phyloP scores from a whole-genome alignment of 75 land plant genomes.

The Isoetes taiwanensis region DNA sequence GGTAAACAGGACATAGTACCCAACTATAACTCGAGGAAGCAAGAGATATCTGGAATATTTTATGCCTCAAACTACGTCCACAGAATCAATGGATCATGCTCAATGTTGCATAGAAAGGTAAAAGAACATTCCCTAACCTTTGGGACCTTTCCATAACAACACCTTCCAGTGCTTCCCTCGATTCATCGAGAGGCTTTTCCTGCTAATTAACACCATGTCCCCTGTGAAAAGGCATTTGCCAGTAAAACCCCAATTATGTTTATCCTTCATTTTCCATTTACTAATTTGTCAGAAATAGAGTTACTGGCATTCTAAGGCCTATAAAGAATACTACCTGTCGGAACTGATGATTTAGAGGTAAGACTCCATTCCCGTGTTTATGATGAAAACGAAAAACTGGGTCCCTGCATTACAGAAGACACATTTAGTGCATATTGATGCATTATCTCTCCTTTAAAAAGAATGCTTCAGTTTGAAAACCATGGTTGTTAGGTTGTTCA shows the following conservation, averaged over 20 bases:
- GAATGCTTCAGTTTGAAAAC: neutral
- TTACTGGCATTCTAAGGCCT: no score
- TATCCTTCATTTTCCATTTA: no score
- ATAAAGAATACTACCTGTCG: constrained; percentile 19
- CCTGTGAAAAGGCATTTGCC: constrained; percentile 14
- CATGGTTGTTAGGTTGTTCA: no score
- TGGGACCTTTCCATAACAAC: constrained; percentile 30
- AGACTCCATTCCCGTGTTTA: constrained; percentile 16
- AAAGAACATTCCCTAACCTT: constrained; percentile 22
- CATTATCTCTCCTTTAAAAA: neutral
- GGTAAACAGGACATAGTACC: no score
- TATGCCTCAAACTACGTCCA: neutral
- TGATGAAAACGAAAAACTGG: constrained; percentile 13
- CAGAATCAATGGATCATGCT: neutral
- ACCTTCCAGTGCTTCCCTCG: constrained; percentile 23
- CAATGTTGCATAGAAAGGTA: neutral
- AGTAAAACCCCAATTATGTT: no score
- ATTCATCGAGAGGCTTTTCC: constrained; percentile 25
- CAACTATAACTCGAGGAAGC: no score
- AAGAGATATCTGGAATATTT: neutral
- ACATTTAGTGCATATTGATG: neutral
- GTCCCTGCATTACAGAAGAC: constrained; percentile 18
- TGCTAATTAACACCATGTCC: constrained; percentile 24
- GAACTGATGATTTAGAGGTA: constrained; percentile 28
- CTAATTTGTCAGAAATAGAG: no score